Evolutionary conservation across 805 yeast genomes (phyloP).

Genomic region (Starmerella bombi): DNA sequence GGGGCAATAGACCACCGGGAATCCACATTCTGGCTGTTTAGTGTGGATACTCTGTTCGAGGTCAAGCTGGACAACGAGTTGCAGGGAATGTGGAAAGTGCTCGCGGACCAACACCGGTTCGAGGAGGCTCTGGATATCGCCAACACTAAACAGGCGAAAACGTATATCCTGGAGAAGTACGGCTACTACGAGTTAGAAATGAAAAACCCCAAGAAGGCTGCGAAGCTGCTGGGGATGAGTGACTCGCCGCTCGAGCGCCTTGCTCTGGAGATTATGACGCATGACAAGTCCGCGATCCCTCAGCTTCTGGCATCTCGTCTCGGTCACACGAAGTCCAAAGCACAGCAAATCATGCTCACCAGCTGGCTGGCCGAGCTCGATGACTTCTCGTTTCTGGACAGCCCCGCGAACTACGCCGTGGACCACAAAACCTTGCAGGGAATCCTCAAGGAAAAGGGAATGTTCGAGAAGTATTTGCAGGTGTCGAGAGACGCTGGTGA

Average conservation of each 20-base stretch:
- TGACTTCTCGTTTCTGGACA: constrained; percentile 35
- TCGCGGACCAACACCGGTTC: constrained; percentile 40
- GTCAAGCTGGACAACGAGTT: constrained; percentile 52
- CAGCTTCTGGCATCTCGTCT: constrained; percentile 17
- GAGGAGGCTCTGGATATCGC: constrained; percentile 50
- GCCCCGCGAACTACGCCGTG: constrained; percentile 34
- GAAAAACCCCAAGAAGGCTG: constrained; percentile 29
- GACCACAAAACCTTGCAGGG: constrained; percentile 62
- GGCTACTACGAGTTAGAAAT: constrained; percentile 37
- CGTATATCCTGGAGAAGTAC: constrained; percentile 39
- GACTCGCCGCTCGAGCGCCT: constrained; percentile 56
- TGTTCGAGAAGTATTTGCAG: constrained; percentile 46
- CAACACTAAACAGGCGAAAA: constrained; percentile 26
- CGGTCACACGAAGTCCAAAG: constrained; percentile 21
- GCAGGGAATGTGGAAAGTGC: constrained; percentile 57
- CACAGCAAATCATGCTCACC: constrained; percentile 42
- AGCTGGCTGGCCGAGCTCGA: constrained; percentile 55
- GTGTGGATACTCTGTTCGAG: constrained; percentile 52
- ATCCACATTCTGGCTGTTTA: constrained; percentile 66
- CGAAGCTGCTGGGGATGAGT: constrained; percentile 48
- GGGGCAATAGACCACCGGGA: constrained; percentile 37
- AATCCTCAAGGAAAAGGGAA: constrained; percentile 52
- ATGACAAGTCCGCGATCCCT: constrained; percentile 32
- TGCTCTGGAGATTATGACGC: constrained; percentile 42
- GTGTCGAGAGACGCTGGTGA: constrained; percentile 61